Percentiles rank a stretch among this genome's conserved stretches.
phyloP scores from a whole-genome alignment of 208 protist species.

The Vickermania spadyakhi region DNA sequence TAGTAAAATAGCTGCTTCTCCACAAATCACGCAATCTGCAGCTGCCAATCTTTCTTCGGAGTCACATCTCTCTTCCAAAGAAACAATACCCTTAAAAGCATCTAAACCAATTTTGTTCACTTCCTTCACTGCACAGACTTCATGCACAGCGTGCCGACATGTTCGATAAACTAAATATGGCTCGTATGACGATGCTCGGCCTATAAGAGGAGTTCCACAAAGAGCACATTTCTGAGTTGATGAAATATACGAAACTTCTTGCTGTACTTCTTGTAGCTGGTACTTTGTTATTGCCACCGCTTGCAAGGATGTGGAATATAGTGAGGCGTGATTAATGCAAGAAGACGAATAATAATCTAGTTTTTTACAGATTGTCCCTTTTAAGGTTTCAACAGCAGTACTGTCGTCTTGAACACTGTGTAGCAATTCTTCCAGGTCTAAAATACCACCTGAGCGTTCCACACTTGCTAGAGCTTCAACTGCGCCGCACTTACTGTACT shows the following conservation, averaged over 20 bases:
- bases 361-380: slow-evolving; percentile 87
- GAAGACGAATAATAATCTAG: slow-evolving; percentile 84
- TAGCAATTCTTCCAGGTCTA: slow-evolving; percentile 95
- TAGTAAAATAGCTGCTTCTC: slow-evolving; percentile 62
- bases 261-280: slow-evolving; percentile 76
- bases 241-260: slow-evolving; percentile 84
- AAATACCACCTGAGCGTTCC: slow-evolving; percentile 42
- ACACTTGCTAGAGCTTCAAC: slow-evolving; percentile 61
- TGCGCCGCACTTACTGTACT: slow-evolving; percentile 37
- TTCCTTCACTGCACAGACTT: slow-evolving; percentile 43
- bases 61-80: slow-evolving; percentile 32
- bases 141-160: slow-evolving; percentile 77
- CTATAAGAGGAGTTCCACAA: slow-evolving; percentile 50
- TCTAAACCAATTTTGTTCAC: slow-evolving; percentile 45
- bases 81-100: slow-evolving; percentile 55
- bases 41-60: slow-evolving; percentile 37
- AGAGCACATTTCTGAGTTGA: slow-evolving; percentile 77
- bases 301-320: not conserved
- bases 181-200: slow-evolving; percentile 6
- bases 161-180: slow-evolving; percentile 74
- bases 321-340: not conserved
- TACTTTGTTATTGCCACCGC: slow-evolving; percentile 36
- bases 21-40: slow-evolving; percentile 74
- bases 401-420: slow-evolving; percentile 88
- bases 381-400: slow-evolving; percentile 89